Conservation (phyloP, 2,329 filamentous ascomycete species). For the Pleoardoris graminearum region DNA sequence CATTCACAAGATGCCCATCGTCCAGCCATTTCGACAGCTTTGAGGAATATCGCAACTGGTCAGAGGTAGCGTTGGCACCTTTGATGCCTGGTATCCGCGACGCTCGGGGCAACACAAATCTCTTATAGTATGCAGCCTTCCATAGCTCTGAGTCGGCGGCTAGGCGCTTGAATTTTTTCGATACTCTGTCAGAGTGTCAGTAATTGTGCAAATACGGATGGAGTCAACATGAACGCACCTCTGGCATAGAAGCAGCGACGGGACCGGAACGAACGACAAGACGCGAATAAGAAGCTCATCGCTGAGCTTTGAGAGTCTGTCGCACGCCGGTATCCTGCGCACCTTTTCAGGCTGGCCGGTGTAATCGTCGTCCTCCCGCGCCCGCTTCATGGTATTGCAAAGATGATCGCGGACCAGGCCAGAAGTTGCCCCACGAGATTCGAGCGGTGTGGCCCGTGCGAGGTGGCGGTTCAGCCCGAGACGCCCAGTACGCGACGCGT, state of each 20-base stretch:
- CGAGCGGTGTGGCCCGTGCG: too few relatives aligned
- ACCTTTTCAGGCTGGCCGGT: constrained; percentile 51
- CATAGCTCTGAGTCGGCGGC: constrained; percentile 84
- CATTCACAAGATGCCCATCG: constrained; percentile 59
- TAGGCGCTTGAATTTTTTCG: constrained; percentile 72
- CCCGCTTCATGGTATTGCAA: constrained; percentile 45
- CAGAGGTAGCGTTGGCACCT: constrained; percentile 41
- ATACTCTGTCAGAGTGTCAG: constrained; percentile 58
- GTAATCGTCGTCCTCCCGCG: constrained; percentile 34
- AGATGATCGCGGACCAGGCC: too few relatives aligned
- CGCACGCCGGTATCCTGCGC: constrained; percentile 47
- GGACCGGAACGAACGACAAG: constrained; percentile 72
- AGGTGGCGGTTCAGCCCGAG: too few relatives aligned
- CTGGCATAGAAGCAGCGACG: constrained; percentile 67
- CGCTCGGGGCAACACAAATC: constrained; percentile 82
- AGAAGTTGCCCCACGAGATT: too few relatives aligned
- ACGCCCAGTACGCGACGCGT: too few relatives aligned
- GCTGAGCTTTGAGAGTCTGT: constrained; percentile 74
- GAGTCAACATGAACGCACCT: constrained; percentile 48
- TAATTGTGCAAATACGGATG: background rate
- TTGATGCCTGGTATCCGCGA: constrained; percentile 72
- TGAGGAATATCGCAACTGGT: constrained; percentile 56
- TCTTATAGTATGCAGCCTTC: constrained; percentile 84
- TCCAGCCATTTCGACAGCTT: constrained; percentile 64
- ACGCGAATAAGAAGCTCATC: constrained; percentile 88